Base-by-base conservation (phyloP, 2,329 filamentous ascomycete genomes). In the Ophiosphaerella herpotricha region DNA sequence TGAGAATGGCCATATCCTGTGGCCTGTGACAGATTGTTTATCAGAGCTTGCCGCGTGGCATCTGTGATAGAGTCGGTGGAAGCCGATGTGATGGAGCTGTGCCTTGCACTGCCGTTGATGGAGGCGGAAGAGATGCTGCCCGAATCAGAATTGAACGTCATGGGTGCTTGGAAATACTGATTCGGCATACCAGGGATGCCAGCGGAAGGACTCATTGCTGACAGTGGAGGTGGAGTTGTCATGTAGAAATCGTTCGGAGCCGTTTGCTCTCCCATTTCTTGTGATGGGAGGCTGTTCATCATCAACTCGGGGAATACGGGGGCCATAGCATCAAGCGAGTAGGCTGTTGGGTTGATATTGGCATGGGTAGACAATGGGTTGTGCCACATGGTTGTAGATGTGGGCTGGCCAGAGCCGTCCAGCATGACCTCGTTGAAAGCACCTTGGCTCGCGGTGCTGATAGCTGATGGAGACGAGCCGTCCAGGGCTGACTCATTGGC, bases 371-470 rank as follows among this genome's bases (percentile, higher is more conserved):
- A 86, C 64, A 91, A 48, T 16, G 67, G 63, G 24, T 70, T 70
- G 37, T 74, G 68, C 74, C 74, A 75, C 65, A 74, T 69, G 33
- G 67, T 59, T 43, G 63, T 57, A 14, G 71, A 71, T 23, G 70
- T 69, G 26, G 68, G 65, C 47, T 74, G 71, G 18, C 74, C 74
- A 24, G 75, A 77, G 26, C 90, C 90, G 73, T 97, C 91, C 50
- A 94, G 80, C 87, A 96, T 91, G 52, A 91, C 85, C 70, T 97
- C 94, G 74, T 90, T 95, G 72, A 92, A 89, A 43, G 88, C 90
- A 71, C 89, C 93, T 68, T 95, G 92, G 74, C 92, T 97, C 51
- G 90, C 90, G 37, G 90, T 96, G 77, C 93, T 97, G 72, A 97
- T 93, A 39, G 91, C 91, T 7, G 94, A 97, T 13, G 94, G 94